A percentile compares a stretch with the other conserved stretches of the same genome.
These are phyloP conservation scores for Maudiozyma barnettii DNA, from an alignment of 805 yeast genomes.

Conservation along the genomic window DNA sequence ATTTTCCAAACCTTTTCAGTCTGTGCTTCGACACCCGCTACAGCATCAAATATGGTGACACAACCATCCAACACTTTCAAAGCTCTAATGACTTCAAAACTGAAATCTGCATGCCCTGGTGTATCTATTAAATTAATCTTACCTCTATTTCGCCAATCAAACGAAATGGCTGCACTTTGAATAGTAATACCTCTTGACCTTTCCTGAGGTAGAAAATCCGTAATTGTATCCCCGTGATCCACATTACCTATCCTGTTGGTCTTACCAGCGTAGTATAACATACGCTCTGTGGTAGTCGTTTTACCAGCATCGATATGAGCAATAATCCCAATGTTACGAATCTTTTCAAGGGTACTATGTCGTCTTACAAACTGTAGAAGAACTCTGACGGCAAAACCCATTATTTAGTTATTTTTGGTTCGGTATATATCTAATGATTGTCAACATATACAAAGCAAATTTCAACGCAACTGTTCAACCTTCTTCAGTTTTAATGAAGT, in stretches of 20 bases:
- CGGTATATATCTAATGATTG: too few relatives aligned
- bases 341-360: slow-evolving; percentile 15
- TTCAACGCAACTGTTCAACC: too few relatives aligned
- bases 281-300: slow-evolving; percentile 93
- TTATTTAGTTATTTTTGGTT: neutral
- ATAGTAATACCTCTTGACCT: slow-evolving; percentile 91
- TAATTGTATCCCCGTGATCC: slow-evolving; percentile 93
- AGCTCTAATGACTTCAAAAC: slow-evolving; percentile 86
- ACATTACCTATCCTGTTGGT: slow-evolving; percentile 81
- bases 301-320: slow-evolving; percentile 99
- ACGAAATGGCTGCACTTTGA: slow-evolving; percentile 89
- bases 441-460: neutral
- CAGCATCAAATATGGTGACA: slow-evolving; percentile 86
- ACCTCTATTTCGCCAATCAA: slow-evolving; percentile 59
- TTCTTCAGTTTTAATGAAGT: too few relatives aligned
- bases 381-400: neutral
- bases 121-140: slow-evolving; percentile 87
- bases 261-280: slow-evolving; percentile 83
- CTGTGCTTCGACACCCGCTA: slow-evolving; percentile 97
- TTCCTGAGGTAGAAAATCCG: slow-evolving; percentile 85
- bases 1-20: slow-evolving; percentile 96
- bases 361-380: neutral
- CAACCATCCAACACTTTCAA: slow-evolving; percentile 90
- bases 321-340: slow-evolving; percentile 87
- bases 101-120: slow-evolving; percentile 97